phyloP scores from a whole-genome alignment of 2,329 filamentous ascomycete genomes.

The Trichoderma hamatum region DNA sequence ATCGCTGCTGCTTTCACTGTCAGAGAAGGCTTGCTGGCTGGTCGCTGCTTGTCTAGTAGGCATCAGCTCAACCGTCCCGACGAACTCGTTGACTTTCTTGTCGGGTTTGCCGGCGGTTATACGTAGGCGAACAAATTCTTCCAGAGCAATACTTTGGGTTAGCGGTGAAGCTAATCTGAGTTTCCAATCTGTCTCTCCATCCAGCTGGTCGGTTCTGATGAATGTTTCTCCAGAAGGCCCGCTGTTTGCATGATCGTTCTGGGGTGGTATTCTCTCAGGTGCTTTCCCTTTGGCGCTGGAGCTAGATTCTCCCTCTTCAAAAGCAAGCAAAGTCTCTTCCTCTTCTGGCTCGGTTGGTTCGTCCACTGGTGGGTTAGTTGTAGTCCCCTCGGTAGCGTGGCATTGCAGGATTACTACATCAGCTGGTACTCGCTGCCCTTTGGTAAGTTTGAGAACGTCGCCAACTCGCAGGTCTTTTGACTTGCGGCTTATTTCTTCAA shows the following conservation, averaged over 20 bases:
- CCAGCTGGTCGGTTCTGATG: constrained; percentile 94
- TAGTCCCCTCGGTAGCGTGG: constrained; percentile 58
- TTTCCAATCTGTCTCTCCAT: constrained; percentile 99
- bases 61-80: constrained; percentile 81
- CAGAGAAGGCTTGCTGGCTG: constrained; percentile 44
- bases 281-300: constrained; percentile 42
- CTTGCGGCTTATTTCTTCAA: constrained; percentile 73
- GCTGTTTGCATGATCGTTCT: constrained; percentile 39
- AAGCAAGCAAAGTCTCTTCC: constrained; percentile 46
- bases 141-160: constrained; percentile 74
- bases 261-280: constrained; percentile 35
- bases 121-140: constrained; percentile 69
- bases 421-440: constrained; percentile 90
- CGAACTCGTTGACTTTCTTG: constrained; percentile 91
- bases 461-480: constrained; percentile 90
- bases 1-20: constrained; percentile 39
- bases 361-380: constrained; percentile 36
- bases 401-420: constrained; percentile 94
- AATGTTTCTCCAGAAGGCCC: constrained; percentile 82
- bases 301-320: constrained; percentile 43
- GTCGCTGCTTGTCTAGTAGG: constrained; percentile 56
- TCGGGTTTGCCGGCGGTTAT: constrained; percentile 89
- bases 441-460: constrained; percentile 89
- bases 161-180: constrained; percentile 83
- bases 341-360: constrained; percentile 43